These are phyloP conservation scores for Bipolaris bicolor DNA, from an alignment of 2,329 filamentous ascomycete species.

Conservation along the genomic window DNA sequence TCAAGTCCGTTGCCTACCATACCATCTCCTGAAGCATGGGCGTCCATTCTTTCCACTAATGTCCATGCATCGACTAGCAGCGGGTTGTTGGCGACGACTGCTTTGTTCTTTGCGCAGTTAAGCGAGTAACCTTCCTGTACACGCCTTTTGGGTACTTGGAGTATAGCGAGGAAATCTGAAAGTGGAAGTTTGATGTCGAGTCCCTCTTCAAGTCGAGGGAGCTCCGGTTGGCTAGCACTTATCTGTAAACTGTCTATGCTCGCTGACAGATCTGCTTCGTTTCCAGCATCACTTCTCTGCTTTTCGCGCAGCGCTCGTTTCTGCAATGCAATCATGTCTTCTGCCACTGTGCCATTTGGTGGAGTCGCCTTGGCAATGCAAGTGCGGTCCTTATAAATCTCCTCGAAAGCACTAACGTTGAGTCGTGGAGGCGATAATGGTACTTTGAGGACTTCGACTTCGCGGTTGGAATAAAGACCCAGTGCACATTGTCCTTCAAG, in stretches of 20 bases:
- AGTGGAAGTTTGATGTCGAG: constrained; percentile 42
- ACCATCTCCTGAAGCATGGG: constrained; percentile 68
- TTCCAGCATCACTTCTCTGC: constrained; percentile 30
- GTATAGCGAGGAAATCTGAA: constrained; percentile 42
- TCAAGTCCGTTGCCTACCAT: constrained; percentile 74
- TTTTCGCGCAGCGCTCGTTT: constrained; percentile 39
- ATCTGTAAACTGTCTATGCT: constrained; percentile 42
- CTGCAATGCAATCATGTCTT: constrained; percentile 44
- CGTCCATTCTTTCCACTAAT: constrained; percentile 71
- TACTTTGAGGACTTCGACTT: constrained; percentile 57
- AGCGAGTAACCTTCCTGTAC: constrained; percentile 64
- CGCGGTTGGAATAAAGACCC: constrained; percentile 59
- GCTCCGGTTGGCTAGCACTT: constrained; percentile 40
- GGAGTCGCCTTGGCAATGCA: constrained; percentile 41
- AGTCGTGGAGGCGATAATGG: constrained; percentile 53
- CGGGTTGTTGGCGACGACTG: constrained; percentile 72
- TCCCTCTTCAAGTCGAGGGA: constrained; percentile 34
- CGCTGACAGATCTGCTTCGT: constrained; percentile 31
- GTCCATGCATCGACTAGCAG: constrained; percentile 83
- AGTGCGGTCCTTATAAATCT: constrained; percentile 48
- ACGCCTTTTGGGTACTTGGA: constrained; percentile 56
- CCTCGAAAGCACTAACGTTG: constrained; percentile 52
- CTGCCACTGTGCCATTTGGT: constrained; percentile 39
- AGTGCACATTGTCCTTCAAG: constrained; percentile 59
- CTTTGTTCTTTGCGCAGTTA: constrained; percentile 68